Evolutionary conservation across 2,329 filamentous ascomycete species (phyloP).

Genomic region (Colletotrichum eleusines): DNA sequence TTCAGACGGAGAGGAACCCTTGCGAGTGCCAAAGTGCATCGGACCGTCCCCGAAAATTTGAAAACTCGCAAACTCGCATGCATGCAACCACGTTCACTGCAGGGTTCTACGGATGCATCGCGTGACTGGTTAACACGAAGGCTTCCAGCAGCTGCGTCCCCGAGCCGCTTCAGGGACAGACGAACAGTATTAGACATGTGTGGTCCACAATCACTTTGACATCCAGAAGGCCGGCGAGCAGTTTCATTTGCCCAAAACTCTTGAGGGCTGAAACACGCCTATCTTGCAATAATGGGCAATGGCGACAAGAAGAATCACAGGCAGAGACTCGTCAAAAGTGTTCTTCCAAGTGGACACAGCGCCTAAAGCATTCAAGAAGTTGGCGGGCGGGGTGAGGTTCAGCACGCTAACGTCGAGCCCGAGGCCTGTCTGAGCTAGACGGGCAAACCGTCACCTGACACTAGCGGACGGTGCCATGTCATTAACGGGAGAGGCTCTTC

Average conservation of each 20-base stretch:
- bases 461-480: neutral
- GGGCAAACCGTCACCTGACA: constrained; percentile 8
- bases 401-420: neutral
- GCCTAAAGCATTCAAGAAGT: neutral
- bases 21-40: neutral
- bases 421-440: constrained; percentile 18
- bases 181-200: neutral
- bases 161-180: neutral
- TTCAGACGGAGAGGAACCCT: constrained; percentile 1
- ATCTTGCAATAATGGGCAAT: neutral
- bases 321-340: neutral
- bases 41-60: constrained; percentile 6
- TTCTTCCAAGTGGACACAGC: neutral
- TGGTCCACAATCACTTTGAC: neutral
- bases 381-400: neutral
- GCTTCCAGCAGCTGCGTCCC: neutral
- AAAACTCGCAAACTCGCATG: neutral
- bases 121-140: neutral
- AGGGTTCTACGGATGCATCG: neutral
- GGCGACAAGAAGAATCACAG: neutral
- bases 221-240: neutral
- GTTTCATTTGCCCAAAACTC: constrained; percentile 5
- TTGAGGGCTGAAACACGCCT: constrained; percentile 13
- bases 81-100: neutral
- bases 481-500: constrained; percentile 7